A percentile compares a stretch with the other conserved stretches of the same genome.
phyloP scores from a whole-genome alignment of 176 grass and related monocot genomes.

The Ananas comosus region DNA sequence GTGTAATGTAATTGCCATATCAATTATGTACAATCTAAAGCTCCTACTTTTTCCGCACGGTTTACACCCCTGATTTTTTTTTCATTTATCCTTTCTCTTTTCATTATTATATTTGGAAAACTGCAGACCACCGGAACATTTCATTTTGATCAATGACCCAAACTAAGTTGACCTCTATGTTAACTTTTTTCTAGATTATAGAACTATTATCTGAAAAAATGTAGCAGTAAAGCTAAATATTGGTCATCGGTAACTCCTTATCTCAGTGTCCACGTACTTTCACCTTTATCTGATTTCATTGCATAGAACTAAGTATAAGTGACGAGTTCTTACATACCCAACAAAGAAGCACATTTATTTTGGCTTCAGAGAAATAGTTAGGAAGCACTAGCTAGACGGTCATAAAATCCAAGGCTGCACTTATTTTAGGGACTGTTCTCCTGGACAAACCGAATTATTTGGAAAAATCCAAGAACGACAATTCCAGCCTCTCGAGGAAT shows the following conservation, averaged over 20 bases:
- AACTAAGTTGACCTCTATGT: too few relatives aligned
- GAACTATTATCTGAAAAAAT: not conserved
- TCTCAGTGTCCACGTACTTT: not conserved
- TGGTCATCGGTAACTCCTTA: not conserved
- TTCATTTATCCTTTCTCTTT: too few relatives aligned
- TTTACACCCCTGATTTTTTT: too few relatives aligned
- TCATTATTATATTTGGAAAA: too few relatives aligned
- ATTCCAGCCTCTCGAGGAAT: too few relatives aligned
- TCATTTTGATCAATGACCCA: too few relatives aligned
- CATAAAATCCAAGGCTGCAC: not conserved
- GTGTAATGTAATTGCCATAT: too few relatives aligned
- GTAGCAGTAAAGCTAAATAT: not conserved
- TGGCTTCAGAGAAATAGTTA: not conserved
- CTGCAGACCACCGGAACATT: too few relatives aligned
- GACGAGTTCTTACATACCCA: not conserved
- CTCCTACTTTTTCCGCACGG: too few relatives aligned
- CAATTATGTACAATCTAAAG: too few relatives aligned
- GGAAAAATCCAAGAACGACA: too few relatives aligned
- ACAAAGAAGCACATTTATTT: not conserved
- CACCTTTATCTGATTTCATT: not conserved
- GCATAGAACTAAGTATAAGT: not conserved
- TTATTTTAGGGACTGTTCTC: not conserved
- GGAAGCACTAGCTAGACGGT: not conserved
- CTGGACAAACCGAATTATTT: not conserved
- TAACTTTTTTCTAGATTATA: not conserved